Percentiles rank a stretch among this genome's conserved stretches.
These are phyloP conservation scores for Ceriops zippeliana DNA, from an alignment of 345 rosid species.

Conservation along the genomic window DNA sequence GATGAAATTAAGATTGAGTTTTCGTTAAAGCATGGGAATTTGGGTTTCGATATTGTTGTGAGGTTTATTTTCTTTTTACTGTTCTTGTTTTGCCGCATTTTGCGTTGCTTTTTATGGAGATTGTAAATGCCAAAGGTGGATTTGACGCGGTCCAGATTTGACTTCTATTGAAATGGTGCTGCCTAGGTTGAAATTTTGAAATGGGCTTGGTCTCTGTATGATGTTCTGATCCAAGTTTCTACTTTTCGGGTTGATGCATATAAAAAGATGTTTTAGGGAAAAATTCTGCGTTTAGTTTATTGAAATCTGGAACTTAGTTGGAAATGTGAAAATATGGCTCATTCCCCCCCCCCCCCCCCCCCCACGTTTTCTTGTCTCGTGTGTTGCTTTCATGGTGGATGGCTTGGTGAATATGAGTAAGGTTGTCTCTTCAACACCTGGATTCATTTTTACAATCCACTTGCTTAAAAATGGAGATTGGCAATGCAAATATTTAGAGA, in stretches of 20 bases:
- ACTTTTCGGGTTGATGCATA: not conserved
- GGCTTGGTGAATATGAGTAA: not conserved
- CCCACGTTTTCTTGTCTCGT: constrained; percentile 17
- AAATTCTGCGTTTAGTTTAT: too few relatives aligned
- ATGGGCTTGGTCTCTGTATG: constrained; percentile 15
- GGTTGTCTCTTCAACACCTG: constrained; percentile 7
- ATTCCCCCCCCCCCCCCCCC: not conserved
- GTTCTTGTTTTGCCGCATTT: constrained; percentile 20
- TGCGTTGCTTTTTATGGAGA: constrained; percentile 13
- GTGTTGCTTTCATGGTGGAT: not conserved
- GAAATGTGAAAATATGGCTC: too few relatives aligned
- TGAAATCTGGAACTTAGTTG: too few relatives aligned
- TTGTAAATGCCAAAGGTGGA: constrained; percentile 5
- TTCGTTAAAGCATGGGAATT: constrained; percentile 3
- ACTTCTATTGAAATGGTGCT: constrained; percentile 10
- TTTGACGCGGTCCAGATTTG: not conserved
- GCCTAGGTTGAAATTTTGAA: constrained; percentile 13
- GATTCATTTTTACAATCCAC: not conserved
- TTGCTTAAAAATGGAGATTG: constrained; percentile 5
- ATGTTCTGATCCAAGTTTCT: not conserved
- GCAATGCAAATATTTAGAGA: too few relatives aligned
- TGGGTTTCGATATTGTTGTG: not conserved
- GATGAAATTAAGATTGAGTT: constrained; percentile 13
- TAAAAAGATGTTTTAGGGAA: too few relatives aligned
- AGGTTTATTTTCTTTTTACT: not conserved